A percentile compares a stretch with the other conserved stretches of the same genome.
phyloP scores from a whole-genome alignment of 2,329 filamentous ascomycete species.

The Epichloe sibirici region DNA sequence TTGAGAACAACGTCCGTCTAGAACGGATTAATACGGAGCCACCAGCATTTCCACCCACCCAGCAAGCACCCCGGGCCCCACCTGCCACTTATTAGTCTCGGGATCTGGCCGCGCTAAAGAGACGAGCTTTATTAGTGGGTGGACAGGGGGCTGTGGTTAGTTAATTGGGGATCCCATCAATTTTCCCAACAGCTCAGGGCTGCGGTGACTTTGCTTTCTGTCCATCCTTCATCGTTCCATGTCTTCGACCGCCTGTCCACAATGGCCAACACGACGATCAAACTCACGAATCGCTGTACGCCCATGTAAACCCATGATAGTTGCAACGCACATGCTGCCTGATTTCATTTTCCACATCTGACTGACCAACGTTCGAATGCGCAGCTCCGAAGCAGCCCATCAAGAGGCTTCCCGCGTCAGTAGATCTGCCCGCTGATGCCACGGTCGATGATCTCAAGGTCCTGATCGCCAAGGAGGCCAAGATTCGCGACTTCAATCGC shows the following conservation, averaged over 20 bases:
- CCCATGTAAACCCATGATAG: too few relatives aligned
- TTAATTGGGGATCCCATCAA: neutral
- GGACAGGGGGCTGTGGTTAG: too few relatives aligned
- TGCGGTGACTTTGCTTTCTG: neutral
- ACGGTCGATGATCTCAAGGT: constrained; percentile 51
- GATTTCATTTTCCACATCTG: neutral
- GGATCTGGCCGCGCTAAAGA: neutral
- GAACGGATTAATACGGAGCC: neutral
- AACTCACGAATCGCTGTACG: constrained; percentile 12
- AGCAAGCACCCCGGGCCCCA: neutral
- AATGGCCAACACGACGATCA: constrained; percentile 9
- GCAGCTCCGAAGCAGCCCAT: constrained; percentile 37
- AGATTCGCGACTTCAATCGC: constrained; percentile 45
- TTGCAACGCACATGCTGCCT: neutral
- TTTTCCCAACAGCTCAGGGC: neutral
- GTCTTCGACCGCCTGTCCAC: neutral
- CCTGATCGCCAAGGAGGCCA: constrained; percentile 36
- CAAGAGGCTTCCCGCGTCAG: constrained; percentile 38
- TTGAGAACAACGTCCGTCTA: neutral
- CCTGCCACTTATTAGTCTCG: neutral
- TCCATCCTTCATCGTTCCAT: neutral
- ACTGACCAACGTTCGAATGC: constrained; percentile 3
- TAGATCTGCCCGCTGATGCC: constrained; percentile 36
- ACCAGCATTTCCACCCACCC: too few relatives aligned
- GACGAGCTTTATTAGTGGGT: too few relatives aligned